Evolutionary conservation across 2,329 filamentous ascomycete genomes (phyloP).

Genomic region (Penicillium sp.): DNA sequence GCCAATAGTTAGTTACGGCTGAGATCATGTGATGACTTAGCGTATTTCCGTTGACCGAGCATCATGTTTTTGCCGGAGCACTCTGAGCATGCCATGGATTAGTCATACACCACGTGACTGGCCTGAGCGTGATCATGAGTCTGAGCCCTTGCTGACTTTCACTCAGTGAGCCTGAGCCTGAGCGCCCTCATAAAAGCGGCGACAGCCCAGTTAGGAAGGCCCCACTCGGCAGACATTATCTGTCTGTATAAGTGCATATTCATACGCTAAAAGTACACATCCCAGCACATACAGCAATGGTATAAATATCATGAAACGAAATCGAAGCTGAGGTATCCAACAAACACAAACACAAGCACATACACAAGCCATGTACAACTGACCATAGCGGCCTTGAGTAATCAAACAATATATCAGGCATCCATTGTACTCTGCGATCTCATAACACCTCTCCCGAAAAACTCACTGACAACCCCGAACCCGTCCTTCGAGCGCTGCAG

Average conservation of each 20-base stretch:
- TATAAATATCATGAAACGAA: neutral
- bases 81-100: no score
- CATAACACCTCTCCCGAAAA: conserved; percentile 95
- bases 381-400: neutral
- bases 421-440: conserved; percentile 42
- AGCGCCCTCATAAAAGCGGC: neutral
- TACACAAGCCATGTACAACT: neutral
- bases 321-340: neutral
- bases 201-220: neutral
- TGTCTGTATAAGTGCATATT: no score
- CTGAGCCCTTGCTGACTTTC: neutral
- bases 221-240: no score
- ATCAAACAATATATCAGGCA: conserved; percentile 7
- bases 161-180: neutral
- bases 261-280: neutral
- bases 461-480: conserved; percentile 89
- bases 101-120: neutral
- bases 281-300: neutral
- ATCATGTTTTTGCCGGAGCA: neutral
- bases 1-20: neutral
- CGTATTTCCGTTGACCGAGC: neutral
- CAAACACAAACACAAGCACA: neutral
- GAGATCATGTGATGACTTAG: neutral
- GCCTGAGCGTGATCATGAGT: no score
- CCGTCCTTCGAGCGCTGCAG: conserved; percentile 75